Evolutionary conservation across 2,329 filamentous ascomycete species (phyloP), one percentile per base, ranked within the genome.

Genomic region (Nemania serpens): DNA sequence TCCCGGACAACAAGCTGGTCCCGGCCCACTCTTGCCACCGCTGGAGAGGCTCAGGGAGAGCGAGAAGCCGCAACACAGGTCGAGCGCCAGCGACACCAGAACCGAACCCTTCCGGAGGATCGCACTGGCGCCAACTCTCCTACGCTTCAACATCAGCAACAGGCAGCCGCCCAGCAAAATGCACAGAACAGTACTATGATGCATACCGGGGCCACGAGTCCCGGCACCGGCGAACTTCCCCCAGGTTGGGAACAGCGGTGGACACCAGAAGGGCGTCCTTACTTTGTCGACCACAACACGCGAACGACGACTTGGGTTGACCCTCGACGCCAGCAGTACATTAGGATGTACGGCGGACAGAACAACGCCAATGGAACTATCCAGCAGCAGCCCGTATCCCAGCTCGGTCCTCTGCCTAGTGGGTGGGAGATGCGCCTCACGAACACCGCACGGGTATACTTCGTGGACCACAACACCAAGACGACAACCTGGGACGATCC

Each of bases 371-470:
- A 89, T 69, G 93, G 91, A 49, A 90, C 88, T 55, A 97, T 98
- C 66, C 94, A 98, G 76, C 94, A 97, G 74, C 95, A 99, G 77
- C 94, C 95, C 0, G 95, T 99, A 2, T 98, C 95, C 2, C 95
- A 99, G 75, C 85, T 99, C 47, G 95, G 95, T 3, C 95, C 95
- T 25, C 78, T 99, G 49, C 95, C 95, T 2, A 98, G 95, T 72
- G 95, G 95, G 2, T 99, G 95, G 95, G 95, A 99, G 82, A 99
- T 99, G 95, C 91, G 95, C 62, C 87, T 99, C 53, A 99, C 95
- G 55, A 98, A 99, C 77, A 99, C 95, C 13, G 95, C 95, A 29
- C 86, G 95, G 61, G 95, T 99, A 15, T 99, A 99, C 79, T 99
- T 99, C 76, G 95, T 99, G 46, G 95, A 99, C 73, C 95, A 99